Evolutionary conservation across 768 basidiomycete genomes (phyloP).

Genomic region (Suillus weaverae): DNA sequence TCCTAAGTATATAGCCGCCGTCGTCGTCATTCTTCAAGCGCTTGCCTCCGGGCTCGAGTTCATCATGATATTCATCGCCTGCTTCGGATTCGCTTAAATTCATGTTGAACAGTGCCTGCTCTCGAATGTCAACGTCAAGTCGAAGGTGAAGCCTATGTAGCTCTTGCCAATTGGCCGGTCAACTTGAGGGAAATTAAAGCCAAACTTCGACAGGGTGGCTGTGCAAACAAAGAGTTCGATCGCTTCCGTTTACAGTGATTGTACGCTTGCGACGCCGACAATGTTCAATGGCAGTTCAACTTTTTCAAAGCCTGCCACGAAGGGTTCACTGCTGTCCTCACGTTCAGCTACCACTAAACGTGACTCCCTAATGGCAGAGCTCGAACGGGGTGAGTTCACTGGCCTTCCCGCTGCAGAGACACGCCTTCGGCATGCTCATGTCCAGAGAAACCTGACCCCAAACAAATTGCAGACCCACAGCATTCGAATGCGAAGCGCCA

Average conservation of each 20-base stretch:
- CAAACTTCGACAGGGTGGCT: background rate
- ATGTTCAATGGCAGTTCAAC: slow-evolving; percentile 6
- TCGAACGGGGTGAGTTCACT: slow-evolving; percentile 54
- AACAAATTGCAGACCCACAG: slow-evolving; percentile 52
- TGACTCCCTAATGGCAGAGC: slow-evolving; percentile 65
- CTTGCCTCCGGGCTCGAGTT: slow-evolving; percentile 6
- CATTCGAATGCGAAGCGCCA: slow-evolving; percentile 66
- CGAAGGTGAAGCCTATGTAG: background rate
- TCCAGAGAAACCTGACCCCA: slow-evolving; percentile 5
- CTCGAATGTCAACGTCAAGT: background rate
- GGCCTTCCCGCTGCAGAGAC: background rate
- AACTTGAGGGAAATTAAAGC: background rate
- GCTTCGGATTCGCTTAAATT: slow-evolving; percentile 25
- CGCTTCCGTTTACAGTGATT: background rate
- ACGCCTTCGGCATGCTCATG: slow-evolving; percentile 1
- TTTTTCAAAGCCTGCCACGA: background rate
- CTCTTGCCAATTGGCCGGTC: background rate
- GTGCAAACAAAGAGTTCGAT: background rate
- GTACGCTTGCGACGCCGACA: background rate
- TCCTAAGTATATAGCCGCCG: slow-evolving; percentile 33
- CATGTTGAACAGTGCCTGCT: slow-evolving; percentile 3
- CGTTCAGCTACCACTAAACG: slow-evolving; percentile 50
- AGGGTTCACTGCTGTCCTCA: slow-evolving; percentile 6
- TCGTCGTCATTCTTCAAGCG: slow-evolving; percentile 3
- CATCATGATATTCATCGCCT: slow-evolving; percentile 20